A percentile compares a stretch with the other conserved stretches of the same genome.
Evolutionary conservation across 1,284 basidiomycete species (phyloP).

Genomic region (Termitomyces sp.): DNA sequence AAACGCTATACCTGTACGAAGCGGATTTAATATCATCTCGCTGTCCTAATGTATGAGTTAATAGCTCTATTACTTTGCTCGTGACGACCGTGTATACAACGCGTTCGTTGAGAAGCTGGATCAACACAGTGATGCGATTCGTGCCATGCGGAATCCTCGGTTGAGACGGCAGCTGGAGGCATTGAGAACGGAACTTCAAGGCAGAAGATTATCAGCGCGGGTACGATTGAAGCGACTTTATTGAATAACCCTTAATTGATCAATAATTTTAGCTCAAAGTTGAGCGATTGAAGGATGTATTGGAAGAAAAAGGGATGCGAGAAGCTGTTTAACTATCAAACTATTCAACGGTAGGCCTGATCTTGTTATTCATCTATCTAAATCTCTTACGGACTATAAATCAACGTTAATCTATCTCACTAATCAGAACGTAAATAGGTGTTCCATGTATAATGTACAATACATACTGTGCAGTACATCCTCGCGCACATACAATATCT

Average conservation of each 20-base stretch:
- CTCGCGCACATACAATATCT: too few relatives aligned
- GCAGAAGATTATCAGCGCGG: conserved; percentile 55
- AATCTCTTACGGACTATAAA: too few relatives aligned
- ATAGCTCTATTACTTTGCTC: conserved; percentile 75
- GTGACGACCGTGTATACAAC: conserved; percentile 73
- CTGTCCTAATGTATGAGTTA: background rate
- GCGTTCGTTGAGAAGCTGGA: conserved; percentile 61
- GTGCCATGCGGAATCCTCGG: conserved; percentile 41
- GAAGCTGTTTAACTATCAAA: too few relatives aligned
- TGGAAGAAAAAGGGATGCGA: background rate
- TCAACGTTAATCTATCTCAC: too few relatives aligned
- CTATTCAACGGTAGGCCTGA: too few relatives aligned
- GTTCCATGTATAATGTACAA: too few relatives aligned
- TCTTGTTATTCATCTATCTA: too few relatives aligned
- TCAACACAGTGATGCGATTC: conserved; percentile 44
- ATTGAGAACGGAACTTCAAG: conserved; percentile 56
- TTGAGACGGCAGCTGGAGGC: conserved; percentile 67
- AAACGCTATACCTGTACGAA: conserved; percentile 59
- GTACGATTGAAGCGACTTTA: conserved; percentile 33
- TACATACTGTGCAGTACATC: too few relatives aligned
- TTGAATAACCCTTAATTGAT: background rate
- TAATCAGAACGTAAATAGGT: too few relatives aligned
- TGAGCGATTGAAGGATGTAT: background rate
- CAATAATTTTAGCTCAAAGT: background rate
- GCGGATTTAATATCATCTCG: background rate